A percentile compares a stretch with the other conserved stretches of the same genome.
Conservation (phyloP, 2,329 filamentous ascomycete genomes). For the Xylariaceae sp. region DNA sequence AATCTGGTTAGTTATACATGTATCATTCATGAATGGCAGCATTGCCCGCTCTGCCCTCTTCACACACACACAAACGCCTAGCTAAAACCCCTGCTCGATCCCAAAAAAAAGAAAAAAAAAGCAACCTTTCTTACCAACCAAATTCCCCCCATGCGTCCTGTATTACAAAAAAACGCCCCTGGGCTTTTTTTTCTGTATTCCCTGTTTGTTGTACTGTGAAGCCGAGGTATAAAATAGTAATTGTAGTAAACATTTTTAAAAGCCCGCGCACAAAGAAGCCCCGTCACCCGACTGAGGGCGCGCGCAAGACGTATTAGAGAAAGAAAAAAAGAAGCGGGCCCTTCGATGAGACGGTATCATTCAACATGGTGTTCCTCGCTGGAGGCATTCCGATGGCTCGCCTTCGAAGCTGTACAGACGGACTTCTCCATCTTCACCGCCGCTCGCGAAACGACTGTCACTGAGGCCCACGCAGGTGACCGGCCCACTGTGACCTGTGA, state of each 20-base stretch:
- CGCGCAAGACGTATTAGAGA: slow-evolving; percentile 2
- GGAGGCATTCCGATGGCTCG: slow-evolving; percentile 39
- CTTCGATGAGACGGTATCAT: slow-evolving; percentile 2
- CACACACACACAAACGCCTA: slow-evolving; percentile 7
- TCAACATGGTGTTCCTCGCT: slow-evolving; percentile 48
- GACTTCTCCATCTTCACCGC: slow-evolving; percentile 89
- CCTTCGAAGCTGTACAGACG: slow-evolving; percentile 72
- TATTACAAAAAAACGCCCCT: slow-evolving; percentile 9
- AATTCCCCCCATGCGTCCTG: slow-evolving; percentile 2
- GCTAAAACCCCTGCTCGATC: not conserved
- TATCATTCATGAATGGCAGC: slow-evolving; percentile 1
- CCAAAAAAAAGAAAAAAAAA: not conserved
- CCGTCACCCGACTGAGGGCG: not conserved
- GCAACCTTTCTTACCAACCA: not conserved
- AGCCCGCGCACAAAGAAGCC: not conserved
- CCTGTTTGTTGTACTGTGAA: slow-evolving; percentile 1
- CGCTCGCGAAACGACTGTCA: slow-evolving; percentile 83
- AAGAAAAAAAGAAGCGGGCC: not conserved
- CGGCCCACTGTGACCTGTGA: slow-evolving; percentile 82
- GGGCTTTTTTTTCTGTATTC: slow-evolving; percentile 11
- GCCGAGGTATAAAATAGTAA: slow-evolving; percentile 2
- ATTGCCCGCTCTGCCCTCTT: not conserved
- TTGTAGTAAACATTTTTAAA: slow-evolving; percentile 1
- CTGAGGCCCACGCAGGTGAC: slow-evolving; percentile 91
- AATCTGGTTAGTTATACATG: not conserved